phyloP scores from a whole-genome alignment of 352 stramenopile species.

The Saprolegnia parasitica region DNA sequence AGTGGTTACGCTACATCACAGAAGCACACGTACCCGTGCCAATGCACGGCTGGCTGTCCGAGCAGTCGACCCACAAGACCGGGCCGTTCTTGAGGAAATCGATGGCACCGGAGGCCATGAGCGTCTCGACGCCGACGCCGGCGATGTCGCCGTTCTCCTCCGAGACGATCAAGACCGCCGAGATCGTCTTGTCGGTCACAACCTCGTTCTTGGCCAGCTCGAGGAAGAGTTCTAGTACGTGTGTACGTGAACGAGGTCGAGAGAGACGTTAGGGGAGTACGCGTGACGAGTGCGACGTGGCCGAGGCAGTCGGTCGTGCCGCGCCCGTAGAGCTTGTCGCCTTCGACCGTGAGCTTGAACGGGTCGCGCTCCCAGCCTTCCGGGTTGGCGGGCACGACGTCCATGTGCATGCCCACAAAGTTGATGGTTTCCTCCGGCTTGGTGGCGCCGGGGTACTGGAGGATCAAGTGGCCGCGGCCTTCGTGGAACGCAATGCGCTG shows the following conservation, averaged over 20 bases:
- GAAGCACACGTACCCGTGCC: too few relatives aligned
- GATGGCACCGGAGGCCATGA: conserved; percentile 85
- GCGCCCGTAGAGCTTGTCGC: conserved; percentile 88
- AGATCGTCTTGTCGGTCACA: conserved; percentile 64
- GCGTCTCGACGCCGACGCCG: conserved; percentile 83
- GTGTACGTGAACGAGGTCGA: neutral
- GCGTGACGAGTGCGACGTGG: conserved; percentile 89
- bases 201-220: conserved; percentile 74
- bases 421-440: conserved; percentile 66
- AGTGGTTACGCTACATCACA: too few relatives aligned
- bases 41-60: too few relatives aligned
- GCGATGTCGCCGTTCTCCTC: conserved; percentile 82
- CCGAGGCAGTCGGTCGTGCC: conserved; percentile 92
- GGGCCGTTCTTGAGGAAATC: conserved; percentile 91
- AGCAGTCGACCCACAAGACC: conserved; percentile 90
- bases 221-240: conserved; percentile 46
- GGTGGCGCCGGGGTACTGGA: conserved; percentile 70
- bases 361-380: conserved; percentile 85
- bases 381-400: conserved; percentile 91
- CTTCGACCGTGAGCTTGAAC: conserved; percentile 84
- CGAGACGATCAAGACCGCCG: conserved; percentile 88
- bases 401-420: conserved; percentile 88
- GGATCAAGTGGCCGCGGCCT: conserved; percentile 87
- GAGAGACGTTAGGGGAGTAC: conserved; percentile 28
- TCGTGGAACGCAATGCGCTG: conserved; percentile 81